Evolutionary conservation across 345 rosid genomes (phyloP).

Genomic region (Ricinus communis): DNA sequence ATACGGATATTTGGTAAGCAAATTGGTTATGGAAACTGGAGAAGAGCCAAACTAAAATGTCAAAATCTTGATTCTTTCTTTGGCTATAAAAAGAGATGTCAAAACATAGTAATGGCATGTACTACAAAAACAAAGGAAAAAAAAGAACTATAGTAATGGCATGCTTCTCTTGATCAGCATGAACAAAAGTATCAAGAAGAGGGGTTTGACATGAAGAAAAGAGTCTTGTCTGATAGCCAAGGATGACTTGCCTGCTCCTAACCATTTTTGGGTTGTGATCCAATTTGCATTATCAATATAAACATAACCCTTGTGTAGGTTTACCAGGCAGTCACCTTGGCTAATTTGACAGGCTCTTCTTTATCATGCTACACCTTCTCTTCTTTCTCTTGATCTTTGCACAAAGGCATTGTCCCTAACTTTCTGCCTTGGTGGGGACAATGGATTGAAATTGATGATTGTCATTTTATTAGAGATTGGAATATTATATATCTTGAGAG

Average conservation of each 20-base stretch:
- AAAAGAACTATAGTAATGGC: too few species aligned
- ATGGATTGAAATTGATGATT: too few species aligned
- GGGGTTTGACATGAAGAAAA: conserved; percentile 15
- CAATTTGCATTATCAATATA: too few species aligned
- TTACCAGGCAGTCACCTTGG: conserved; percentile 10
- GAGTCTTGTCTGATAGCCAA: conserved; percentile 17
- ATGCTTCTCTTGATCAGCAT: too few species aligned
- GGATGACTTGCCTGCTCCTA: conserved; percentile 20
- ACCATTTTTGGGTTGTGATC: too few species aligned
- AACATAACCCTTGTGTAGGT: too few species aligned
- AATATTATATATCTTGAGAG: too few species aligned
- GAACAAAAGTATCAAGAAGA: not conserved
- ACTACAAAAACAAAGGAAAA: too few species aligned
- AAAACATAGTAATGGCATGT: not conserved
- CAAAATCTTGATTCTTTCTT: not conserved
- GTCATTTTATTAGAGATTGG: too few species aligned
- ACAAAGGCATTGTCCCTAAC: too few species aligned
- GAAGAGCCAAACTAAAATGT: not conserved
- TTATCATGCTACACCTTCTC: conserved; percentile 6
- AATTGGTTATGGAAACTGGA: not conserved
- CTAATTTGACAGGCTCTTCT: conserved; percentile 6
- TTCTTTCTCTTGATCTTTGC: not conserved
- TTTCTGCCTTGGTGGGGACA: too few species aligned
- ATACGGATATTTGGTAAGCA: not conserved
- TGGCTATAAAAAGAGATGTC: not conserved